Base-by-base conservation (phyloP, 163 green algal species). In the Chlamydomonas reinhardtii region DNA sequence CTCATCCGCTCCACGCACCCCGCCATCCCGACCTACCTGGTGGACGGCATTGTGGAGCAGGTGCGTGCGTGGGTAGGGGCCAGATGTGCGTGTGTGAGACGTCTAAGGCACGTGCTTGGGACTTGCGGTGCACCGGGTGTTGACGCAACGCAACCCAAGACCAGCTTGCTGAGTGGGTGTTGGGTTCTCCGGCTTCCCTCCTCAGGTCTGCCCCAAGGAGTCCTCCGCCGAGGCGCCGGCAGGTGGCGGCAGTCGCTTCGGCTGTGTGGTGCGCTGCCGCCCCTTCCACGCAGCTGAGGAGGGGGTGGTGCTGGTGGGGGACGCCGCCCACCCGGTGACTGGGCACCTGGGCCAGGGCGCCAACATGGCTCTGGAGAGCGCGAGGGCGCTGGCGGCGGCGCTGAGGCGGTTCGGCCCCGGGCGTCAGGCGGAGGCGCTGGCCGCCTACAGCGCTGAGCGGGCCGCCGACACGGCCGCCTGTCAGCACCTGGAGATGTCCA, bases 311-410 rank as follows among this genome's bases (percentile, higher is more conserved):
- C 79, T 92, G 70, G 90, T 93, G 87, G 90, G 90, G 17, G 88
- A 92, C 65, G 91, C 90, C 14, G 90, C 87, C 4, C 91, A 90
- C 64, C 88, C 74, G 5, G 92, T 92, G 84, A 93, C 90, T 0
- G 64, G 64, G 1, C 64, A 71, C 64, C 17, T 71, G 64, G 64
- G 64, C 29, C 64, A 71, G 64, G 64, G 64, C 64, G 27, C 20
- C 64, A 71, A 71, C 64, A 71, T 71, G 64, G 64, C 64, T 2
- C 29, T 71, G 29, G 64, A 71, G 64, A 71, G 64, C 64, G 64
- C 29, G 29, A 29, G 64, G 20, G 64, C 29, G 64, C 64, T 71
- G 64, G 64, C 64, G 20, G 27, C 64, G 29, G 29, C 29, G 5
- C 29, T 71, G 64, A 29, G 64, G 29, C 6, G 64, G 2, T 20